Percentiles rank a stretch among this genome's conserved stretches.
Evolutionary conservation across 768 basidiomycete genomes (phyloP).

Genomic region (Daedaleopsis nitida): DNA sequence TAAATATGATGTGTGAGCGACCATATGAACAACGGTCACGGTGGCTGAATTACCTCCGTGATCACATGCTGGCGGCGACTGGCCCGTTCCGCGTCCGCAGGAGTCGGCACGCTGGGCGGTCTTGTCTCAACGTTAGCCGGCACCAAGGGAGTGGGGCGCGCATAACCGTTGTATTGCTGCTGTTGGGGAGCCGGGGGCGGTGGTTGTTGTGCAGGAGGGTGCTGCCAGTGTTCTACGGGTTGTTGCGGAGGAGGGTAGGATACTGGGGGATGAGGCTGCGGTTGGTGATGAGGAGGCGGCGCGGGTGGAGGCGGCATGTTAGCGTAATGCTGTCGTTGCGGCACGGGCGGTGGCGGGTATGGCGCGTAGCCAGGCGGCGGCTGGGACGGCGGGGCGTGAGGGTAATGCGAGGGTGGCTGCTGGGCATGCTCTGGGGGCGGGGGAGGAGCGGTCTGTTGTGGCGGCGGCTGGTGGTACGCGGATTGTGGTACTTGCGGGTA

Average conservation of each 20-base stretch:
- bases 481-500: constrained; percentile 45
- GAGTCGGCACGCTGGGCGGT: constrained; percentile 30
- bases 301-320: constrained; percentile 17
- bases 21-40: not conserved
- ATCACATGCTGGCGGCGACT: constrained; percentile 32
- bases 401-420: constrained; percentile 40
- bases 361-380: constrained; percentile 23
- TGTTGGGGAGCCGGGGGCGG: constrained; percentile 14
- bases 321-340: constrained; percentile 24
- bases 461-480: constrained; percentile 39
- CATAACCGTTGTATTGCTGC: constrained; percentile 30
- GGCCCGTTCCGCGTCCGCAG: constrained; percentile 39
- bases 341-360: constrained; percentile 30
- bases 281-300: constrained; percentile 26
- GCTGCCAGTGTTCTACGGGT: constrained; percentile 30
- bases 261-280: constrained; percentile 12
- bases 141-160: constrained; percentile 41
- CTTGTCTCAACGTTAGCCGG: constrained; percentile 46
- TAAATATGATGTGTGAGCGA: not conserved
- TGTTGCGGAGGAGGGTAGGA: constrained; percentile 19
- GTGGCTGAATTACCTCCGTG: constrained; percentile 39
- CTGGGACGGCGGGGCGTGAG: constrained; percentile 10
- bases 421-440: constrained; percentile 46
- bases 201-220: constrained; percentile 17
- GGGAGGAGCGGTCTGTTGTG: constrained; percentile 30